Evolutionary conservation across 2,329 filamentous ascomycete species (phyloP), one percentile per base, ranked within the genome.

Genomic region (Arthrobotrys musiformis): DNA sequence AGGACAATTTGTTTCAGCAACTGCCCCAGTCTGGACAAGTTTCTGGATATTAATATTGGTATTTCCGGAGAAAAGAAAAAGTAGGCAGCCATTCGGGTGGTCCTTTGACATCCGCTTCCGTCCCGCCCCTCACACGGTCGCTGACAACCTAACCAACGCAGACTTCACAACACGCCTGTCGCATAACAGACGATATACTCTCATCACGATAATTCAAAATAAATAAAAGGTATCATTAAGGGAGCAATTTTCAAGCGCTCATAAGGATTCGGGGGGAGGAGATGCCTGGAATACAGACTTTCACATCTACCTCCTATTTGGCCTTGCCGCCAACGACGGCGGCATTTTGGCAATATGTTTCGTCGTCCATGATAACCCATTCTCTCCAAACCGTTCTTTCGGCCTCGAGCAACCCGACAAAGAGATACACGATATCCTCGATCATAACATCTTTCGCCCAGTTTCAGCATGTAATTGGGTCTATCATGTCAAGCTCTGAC

Each of bases 281-380:
- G 48, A 76, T 76, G 72, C 72, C 72, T 37, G 64, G 63, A 58
- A 76, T 76, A 52, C 64, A 60, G 22, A 76, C 72, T 22, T 76
- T 76, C 64, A 76, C 72, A 26, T 76, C 72, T 17, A 76, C 72
- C 44, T 76, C 72, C 13, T 76, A 76, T 42, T 44, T 76, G 58
- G 66, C 72, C 13, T 24, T 76, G 33, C 72, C 72, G 48, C 64
- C 64, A 30, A 76, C 72, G 4, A 76, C 72, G 15, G 52, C 72
- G n/a, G 72, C 72, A 19, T 70, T 76, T 42, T 76, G 72, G 72
- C 72, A 76, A 44, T 76, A 76, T 76, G 72, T 76, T 26, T 76
- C 72, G 46, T 76, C 72, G 40, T 67, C 72, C 28, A 50, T 76
- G n/a, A 50, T 76, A 19, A 76, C 64, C 50, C 72, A 76, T 52